These are phyloP conservation scores for Geotrichum aggregatum DNA, from an alignment of 1,139 yeast genomes.

Conservation along the genomic window DNA sequence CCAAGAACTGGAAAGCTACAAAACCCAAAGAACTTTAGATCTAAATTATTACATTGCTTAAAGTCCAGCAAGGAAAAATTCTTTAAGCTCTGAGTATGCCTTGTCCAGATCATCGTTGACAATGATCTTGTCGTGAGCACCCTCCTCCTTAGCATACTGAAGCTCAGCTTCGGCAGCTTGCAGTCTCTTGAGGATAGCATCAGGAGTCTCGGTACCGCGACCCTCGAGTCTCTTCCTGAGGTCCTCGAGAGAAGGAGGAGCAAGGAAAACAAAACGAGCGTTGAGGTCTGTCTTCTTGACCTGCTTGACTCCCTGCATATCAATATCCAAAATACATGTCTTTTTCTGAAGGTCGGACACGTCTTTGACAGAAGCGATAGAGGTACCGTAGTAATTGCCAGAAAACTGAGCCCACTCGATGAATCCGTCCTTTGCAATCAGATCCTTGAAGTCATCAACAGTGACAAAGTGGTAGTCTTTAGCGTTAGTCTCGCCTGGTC, in stretches of 20 bases:
- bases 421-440: conserved; percentile 71
- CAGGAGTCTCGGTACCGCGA: conserved; percentile 93
- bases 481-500: conserved; percentile 88
- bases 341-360: conserved; percentile 52
- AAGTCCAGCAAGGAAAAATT: conserved; percentile 41
- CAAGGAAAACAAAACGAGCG: conserved; percentile 79
- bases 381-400: conserved; percentile 95
- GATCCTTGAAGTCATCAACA: conserved; percentile 69
- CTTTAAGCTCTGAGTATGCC: conserved; percentile 78
- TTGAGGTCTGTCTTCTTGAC: conserved; percentile 78
- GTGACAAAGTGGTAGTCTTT: conserved; percentile 82
- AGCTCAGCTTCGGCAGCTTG: conserved; percentile 83
- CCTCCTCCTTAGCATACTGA: conserved; percentile 76
- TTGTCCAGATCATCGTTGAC: conserved; percentile 88
- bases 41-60: neutral
- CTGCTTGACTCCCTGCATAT: conserved; percentile 96
- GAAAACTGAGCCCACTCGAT: conserved; percentile 98
- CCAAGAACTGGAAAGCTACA: conserved; percentile 3
- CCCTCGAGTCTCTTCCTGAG: conserved; percentile 69
- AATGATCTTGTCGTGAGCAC: conserved; percentile 84
- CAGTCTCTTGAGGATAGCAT: conserved; percentile 75
- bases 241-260: conserved; percentile 86
- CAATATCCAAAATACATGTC: conserved; percentile 89
- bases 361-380: conserved; percentile 76
- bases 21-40: no score